phyloP scores from a whole-genome alignment of 73 alveolate genomes.

The Symbiodinium pilosum region DNA sequence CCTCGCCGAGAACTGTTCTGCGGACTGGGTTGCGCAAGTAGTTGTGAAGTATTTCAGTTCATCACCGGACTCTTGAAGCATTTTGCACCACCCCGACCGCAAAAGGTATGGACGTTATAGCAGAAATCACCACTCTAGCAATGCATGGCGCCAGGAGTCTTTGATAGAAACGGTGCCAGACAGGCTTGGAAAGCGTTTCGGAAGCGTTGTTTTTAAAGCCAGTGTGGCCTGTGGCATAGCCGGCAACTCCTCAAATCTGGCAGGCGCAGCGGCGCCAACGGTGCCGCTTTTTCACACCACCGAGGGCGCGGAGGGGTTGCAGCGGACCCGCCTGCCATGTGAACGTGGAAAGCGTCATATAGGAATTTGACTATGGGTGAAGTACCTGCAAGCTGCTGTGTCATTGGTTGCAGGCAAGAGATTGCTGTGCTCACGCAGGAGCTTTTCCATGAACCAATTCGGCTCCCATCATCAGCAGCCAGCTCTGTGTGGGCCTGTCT shows the following conservation, averaged over 20 bases:
- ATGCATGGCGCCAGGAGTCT: background rate
- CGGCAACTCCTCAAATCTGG: too few relatives aligned
- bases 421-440: background rate
- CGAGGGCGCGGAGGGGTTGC: conserved; percentile 1
- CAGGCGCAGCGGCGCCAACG: conserved; percentile 8
- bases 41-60: too few relatives aligned
- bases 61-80: too few relatives aligned
- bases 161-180: background rate
- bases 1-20: conserved; percentile 40
- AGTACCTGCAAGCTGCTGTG: background rate
- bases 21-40: conserved; percentile 14
- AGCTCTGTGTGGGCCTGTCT: background rate
- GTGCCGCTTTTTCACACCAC: conserved; percentile 30
- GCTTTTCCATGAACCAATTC: background rate
- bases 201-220: too few relatives aligned
- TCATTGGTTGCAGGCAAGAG: too few relatives aligned
- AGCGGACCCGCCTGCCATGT: conserved; percentile 24
- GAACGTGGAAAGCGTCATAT: background rate
- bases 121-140: too few relatives aligned
- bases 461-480: background rate
- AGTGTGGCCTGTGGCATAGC: too few relatives aligned
- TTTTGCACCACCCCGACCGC: too few relatives aligned
- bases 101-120: too few relatives aligned
- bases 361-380: too few relatives aligned
- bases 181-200: background rate